A percentile compares a stretch with the other conserved stretches of the same genome.
These are phyloP conservation scores for Rutstroemia sp. DNA, from an alignment of 2,329 filamentous ascomycete genomes.

Conservation along the genomic window DNA sequence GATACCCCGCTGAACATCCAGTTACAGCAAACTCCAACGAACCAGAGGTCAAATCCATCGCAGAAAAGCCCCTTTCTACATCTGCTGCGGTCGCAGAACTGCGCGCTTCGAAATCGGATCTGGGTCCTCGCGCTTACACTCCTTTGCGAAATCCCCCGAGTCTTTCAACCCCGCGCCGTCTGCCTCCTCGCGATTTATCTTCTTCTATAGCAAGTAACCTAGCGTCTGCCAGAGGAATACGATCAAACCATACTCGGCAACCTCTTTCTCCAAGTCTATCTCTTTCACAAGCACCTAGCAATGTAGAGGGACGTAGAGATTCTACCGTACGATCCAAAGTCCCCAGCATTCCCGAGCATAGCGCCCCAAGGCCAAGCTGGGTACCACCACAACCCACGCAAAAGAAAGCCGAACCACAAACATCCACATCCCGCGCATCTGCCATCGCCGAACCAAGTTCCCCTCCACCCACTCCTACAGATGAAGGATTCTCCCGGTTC, in stretches of 20 bases:
- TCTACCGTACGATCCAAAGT: conserved; percentile 43
- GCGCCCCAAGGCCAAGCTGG: conserved; percentile 42
- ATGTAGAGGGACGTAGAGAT: conserved; percentile 50
- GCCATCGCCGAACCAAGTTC: conserved; percentile 25
- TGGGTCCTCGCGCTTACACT: conserved; percentile 23
- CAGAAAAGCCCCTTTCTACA: conserved; percentile 26
- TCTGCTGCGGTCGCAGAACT: conserved; percentile 29
- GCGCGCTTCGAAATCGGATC: conserved; percentile 26
- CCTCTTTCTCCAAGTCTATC: conserved; percentile 67
- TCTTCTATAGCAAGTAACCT: conserved; percentile 86
- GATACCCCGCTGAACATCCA: conserved; percentile 45
- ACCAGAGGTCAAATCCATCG: conserved; percentile 21
- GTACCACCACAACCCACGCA: conserved; percentile 36
- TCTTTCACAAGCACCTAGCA: conserved; percentile 65
- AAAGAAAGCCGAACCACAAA: conserved; percentile 25
- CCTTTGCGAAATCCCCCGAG: conserved; percentile 22
- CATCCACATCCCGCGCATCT: conserved; percentile 24
- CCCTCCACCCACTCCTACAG: conserved; percentile 34
- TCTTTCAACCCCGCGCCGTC: conserved; percentile 29
- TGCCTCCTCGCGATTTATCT: conserved; percentile 58
- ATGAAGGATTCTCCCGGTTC: conserved; percentile 83
- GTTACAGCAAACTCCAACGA: conserved; percentile 17
- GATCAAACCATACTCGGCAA: conserved; percentile 54
- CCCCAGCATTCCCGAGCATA: conserved; percentile 43
- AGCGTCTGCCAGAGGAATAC: conserved; percentile 77